Base-by-base conservation (phyloP, 2,329 filamentous ascomycete genomes). In the Anisogramma anomala region DNA sequence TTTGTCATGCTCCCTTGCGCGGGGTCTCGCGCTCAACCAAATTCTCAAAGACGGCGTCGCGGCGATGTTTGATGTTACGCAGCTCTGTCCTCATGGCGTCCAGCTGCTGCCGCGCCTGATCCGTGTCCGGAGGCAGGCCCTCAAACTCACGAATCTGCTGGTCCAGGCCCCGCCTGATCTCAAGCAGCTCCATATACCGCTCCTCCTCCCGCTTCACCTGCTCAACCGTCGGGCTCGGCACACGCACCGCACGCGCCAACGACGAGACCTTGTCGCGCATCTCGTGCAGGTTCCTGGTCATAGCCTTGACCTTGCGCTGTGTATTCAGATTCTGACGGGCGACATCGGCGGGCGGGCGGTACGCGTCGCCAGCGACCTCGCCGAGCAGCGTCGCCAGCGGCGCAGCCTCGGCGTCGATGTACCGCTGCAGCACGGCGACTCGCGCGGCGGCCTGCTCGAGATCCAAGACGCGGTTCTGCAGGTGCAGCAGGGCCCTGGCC, bases 1-100 rank as follows among this genome's bases (percentile, higher is more conserved):
- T 9, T 40, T 48, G 56, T 52, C 55, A 59, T 37, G 52, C 52
- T 39, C 56, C 51, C 47, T 66, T 70, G 42, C 63, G 60, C 2
- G 74, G 74, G 40, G 72, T 77, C 54, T 76, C 72, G 30, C 68
- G 65, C 51, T 78, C 75, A 2, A 85, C 76, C 34, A 91, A 57
- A 2, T 69, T 72, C 55, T 89, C 85, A 55, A 94, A 93, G 41
- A 85, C 67, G 22, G 64, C 69, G 56, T 94, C 85, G 40, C 87
- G 72, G 50, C 70, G 68, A 48, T 68, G 67, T 20, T 71, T 78
- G 38, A 85, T 61, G 8, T 63, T 61, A 28, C 71, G 67, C 33
- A 94, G 63, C 53, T 86, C 76, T 2, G 65, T 62, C 45, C 82
- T 73, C 32, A 87, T 61, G 22, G 68, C 65, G 49, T 83, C 81